Conservation (phyloP, 1,284 basidiomycete genomes). For the Leccinum pallidistipes region DNA sequence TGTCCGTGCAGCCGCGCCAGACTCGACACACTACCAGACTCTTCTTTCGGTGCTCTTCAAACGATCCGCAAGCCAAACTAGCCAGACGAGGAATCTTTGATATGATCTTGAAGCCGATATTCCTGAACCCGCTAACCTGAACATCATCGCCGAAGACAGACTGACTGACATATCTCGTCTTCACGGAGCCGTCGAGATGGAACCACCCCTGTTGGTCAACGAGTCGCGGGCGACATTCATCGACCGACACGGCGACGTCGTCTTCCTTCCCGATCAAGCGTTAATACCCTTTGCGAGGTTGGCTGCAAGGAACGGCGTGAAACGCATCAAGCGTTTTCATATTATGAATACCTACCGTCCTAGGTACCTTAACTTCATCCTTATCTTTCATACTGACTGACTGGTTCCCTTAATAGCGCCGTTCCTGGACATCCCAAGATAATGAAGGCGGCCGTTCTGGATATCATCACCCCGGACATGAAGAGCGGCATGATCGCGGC, state of each 20-base stretch:
- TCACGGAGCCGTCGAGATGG: slow-evolving; percentile 88
- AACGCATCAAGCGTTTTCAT: slow-evolving; percentile 89
- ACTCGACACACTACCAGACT: slow-evolving; percentile 72
- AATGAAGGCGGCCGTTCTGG: slow-evolving; percentile 72
- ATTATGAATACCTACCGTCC: slow-evolving; percentile 73
- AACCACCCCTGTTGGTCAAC: slow-evolving; percentile 77
- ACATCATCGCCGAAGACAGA: slow-evolving; percentile 77
- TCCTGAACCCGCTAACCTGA: slow-evolving; percentile 73
- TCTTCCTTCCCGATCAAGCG: slow-evolving; percentile 77
- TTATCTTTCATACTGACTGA: neutral
- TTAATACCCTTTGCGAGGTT: slow-evolving; percentile 84
- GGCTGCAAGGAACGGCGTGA: slow-evolving; percentile 71
- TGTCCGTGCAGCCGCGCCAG: slow-evolving; percentile 56
- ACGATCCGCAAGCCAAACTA: slow-evolving; percentile 49
- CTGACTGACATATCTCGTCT: slow-evolving; percentile 79
- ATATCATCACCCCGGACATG: slow-evolving; percentile 76
- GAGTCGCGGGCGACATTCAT: slow-evolving; percentile 67
- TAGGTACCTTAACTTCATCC: slow-evolving; percentile 42
- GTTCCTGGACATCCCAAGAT: slow-evolving; percentile 70
- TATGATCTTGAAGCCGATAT: slow-evolving; percentile 76
- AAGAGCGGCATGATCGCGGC: slow-evolving; percentile 60
- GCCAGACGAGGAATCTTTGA: slow-evolving; percentile 69
- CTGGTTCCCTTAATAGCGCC: slow-evolving; percentile 38
- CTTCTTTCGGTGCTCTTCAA: slow-evolving; percentile 72
- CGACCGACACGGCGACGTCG: slow-evolving; percentile 82